Evolutionary conservation across 2,329 filamentous ascomycete species (phyloP).

Genomic region (Botrytis cinerea): DNA sequence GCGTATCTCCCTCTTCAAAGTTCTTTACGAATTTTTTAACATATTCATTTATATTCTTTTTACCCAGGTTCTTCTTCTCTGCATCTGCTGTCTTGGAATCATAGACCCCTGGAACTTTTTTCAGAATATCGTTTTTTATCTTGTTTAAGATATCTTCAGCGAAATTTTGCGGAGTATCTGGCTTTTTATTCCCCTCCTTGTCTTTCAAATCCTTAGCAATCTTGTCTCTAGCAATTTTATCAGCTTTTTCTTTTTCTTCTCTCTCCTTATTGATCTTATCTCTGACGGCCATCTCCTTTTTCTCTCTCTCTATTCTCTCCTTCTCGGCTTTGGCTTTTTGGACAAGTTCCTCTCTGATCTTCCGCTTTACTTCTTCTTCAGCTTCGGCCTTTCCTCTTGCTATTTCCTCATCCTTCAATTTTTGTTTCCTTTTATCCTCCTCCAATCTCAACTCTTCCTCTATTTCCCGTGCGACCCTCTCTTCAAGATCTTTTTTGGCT

Average conservation of each 20-base stretch:
- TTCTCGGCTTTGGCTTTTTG: not conserved
- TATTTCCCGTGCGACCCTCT: not conserved
- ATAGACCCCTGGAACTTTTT: not conserved
- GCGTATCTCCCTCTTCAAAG: not conserved
- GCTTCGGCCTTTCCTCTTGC: not conserved
- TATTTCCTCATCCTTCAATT: not conserved
- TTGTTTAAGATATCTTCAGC: not conserved
- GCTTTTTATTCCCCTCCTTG: not conserved
- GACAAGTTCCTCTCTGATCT: too few relatives aligned
- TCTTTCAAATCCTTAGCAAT: not conserved
- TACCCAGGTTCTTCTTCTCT: not conserved
- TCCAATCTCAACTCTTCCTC: too few relatives aligned
- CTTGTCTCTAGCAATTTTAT: not conserved
- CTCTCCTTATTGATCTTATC: not conserved
- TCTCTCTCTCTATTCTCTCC: not conserved
- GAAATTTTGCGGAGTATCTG: not conserved
- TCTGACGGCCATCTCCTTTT: not conserved
- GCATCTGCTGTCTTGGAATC: not conserved
- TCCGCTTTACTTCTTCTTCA: too few relatives aligned
- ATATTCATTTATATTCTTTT: not conserved
- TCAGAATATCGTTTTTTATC: not conserved
- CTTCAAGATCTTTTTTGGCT: not conserved
- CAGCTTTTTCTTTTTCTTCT: not conserved
- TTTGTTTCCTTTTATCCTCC: not conserved
- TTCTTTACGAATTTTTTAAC: fast-evolving